These are phyloP conservation scores for Lizonia empirigonia DNA, from an alignment of 2,329 filamentous ascomycete species.

Conservation along the genomic window DNA sequence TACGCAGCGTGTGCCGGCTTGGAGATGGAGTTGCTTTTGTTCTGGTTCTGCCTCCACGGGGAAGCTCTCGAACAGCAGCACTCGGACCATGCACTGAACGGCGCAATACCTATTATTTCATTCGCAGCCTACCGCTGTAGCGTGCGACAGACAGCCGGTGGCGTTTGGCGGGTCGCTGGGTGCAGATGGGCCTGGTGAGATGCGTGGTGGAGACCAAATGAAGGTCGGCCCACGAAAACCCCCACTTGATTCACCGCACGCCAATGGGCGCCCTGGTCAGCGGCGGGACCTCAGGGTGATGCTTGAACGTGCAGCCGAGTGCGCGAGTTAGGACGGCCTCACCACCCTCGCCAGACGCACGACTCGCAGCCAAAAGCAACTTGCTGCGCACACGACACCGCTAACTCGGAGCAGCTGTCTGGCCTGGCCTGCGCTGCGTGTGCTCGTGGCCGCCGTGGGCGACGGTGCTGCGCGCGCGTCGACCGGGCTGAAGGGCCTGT, in stretches of 20 bases:
- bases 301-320: slow-evolving; percentile 22
- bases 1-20: slow-evolving; percentile 1
- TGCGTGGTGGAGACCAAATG: slow-evolving; percentile 14
- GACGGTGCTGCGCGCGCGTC: not conserved
- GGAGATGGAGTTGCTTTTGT: slow-evolving; percentile 10
- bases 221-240: slow-evolving; percentile 30
- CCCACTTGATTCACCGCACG: slow-evolving; percentile 19
- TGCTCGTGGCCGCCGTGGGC: not conserved
- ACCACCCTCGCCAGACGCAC: slow-evolving; percentile 7
- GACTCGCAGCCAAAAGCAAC: slow-evolving; percentile 7
- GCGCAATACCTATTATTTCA: slow-evolving; percentile 28
- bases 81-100: slow-evolving; percentile 28
- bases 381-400: slow-evolving; percentile 3
- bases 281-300: slow-evolving; percentile 14
- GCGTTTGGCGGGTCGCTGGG: slow-evolving; percentile 27
- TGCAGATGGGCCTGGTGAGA: slow-evolving; percentile 18
- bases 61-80: slow-evolving; percentile 16
- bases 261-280: slow-evolving; percentile 23
- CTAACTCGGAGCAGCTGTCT: not conserved
- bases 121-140: slow-evolving; percentile 28
- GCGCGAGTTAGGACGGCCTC: slow-evolving; percentile 19
- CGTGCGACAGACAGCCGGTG: slow-evolving; percentile 31
- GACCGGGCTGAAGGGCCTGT: not conserved
- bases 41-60: slow-evolving; percentile 24
- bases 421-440: no score